Conservation (phyloP, 169 alveolate genomes). For the Ichthyophthirius multifiliis region DNA sequence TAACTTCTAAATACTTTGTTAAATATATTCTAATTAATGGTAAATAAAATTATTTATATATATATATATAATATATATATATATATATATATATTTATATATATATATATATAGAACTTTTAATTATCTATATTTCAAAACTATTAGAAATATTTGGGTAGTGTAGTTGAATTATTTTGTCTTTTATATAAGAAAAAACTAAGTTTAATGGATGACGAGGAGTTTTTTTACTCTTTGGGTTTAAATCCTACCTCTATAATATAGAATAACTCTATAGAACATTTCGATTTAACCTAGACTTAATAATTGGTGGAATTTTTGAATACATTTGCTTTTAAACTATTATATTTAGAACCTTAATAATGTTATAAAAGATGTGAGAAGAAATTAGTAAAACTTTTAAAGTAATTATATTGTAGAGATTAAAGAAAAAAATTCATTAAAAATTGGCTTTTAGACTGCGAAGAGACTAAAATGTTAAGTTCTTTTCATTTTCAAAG, state of each 20-base stretch:
- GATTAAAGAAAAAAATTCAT: constrained; percentile 7
- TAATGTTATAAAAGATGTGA: background rate
- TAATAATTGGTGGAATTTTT: background rate
- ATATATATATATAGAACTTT: background rate
- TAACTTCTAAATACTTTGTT: background rate
- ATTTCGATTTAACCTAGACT: background rate
- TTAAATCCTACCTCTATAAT: background rate
- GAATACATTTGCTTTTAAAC: background rate
- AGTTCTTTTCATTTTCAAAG: background rate
- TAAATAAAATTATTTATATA: background rate
- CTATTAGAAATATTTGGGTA: background rate
- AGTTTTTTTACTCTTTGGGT: background rate
- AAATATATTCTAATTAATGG: background rate
- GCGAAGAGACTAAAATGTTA: background rate
- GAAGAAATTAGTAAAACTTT: background rate
- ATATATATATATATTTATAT: background rate
- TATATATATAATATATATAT: background rate
- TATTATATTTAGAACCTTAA: background rate
- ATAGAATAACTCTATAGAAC: background rate
- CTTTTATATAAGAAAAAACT: background rate
- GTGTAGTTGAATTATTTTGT: background rate
- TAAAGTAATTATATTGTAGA: constrained; percentile 4
- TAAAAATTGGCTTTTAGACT: background rate
- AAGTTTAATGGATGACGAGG: constrained; percentile 8
- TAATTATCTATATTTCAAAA: background rate